phyloP scores from a whole-genome alignment of 177 flowering plant genomes.

The Telopea speciosissima region DNA sequence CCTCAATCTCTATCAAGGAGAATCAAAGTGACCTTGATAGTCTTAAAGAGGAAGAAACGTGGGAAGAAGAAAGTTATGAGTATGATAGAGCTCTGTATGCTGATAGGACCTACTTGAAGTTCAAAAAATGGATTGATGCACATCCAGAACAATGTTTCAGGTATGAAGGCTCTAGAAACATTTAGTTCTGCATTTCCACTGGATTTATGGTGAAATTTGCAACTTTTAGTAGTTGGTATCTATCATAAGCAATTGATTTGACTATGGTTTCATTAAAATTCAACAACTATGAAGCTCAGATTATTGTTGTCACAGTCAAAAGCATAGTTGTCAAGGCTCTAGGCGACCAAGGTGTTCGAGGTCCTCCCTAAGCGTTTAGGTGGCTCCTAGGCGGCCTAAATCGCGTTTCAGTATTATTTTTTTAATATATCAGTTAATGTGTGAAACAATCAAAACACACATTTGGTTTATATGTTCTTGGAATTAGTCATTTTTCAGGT shows the following conservation, averaged over 20 bases:
- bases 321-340: too few species aligned
- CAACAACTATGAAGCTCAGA: background rate
- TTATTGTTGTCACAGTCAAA: background rate
- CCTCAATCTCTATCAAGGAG: slow-evolving; percentile 39
- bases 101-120: slow-evolving; percentile 88
- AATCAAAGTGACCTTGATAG: slow-evolving; percentile 28
- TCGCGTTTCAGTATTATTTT: too few species aligned
- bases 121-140: slow-evolving; percentile 73
- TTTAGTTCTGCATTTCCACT: background rate
- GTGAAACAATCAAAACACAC: too few species aligned
- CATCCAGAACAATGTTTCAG: slow-evolving; percentile 92
- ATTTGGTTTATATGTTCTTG: too few species aligned
- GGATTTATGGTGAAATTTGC: background rate
- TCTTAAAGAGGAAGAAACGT: slow-evolving; percentile 43
- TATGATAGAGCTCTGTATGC: slow-evolving; percentile 74
- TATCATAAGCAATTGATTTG: background rate
- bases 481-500: too few species aligned
- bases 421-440: too few species aligned
- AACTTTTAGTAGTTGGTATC: too few species aligned
- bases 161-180: slow-evolving; percentile 26
- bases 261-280: background rate
- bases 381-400: too few species aligned
- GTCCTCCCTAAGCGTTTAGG: too few species aligned
- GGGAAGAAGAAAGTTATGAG: slow-evolving; percentile 80
- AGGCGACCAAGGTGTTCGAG: too few species aligned